A percentile compares a stretch with the other conserved stretches of the same genome.
These are phyloP conservation scores for Chrysoporthe austroafricana DNA, from an alignment of 2,329 filamentous ascomycete species.

Conservation along the genomic window DNA sequence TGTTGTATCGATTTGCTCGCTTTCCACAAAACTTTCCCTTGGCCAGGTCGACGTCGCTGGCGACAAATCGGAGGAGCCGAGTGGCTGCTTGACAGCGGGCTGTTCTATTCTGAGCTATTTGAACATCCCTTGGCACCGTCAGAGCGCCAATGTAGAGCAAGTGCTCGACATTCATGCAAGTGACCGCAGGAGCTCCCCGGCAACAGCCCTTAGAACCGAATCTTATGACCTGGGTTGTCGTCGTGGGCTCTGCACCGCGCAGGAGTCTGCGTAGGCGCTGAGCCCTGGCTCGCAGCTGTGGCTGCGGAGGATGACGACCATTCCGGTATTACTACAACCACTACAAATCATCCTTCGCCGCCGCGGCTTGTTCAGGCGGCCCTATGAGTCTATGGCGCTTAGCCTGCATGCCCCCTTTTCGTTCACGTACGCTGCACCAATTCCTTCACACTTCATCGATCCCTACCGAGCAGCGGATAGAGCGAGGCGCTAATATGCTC, in stretches of 20 bases:
- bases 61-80: background rate
- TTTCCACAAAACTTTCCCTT: slow-evolving; percentile 21
- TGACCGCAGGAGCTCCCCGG: background rate
- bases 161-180: background rate
- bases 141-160: slow-evolving; percentile 7
- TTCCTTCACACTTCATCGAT: slow-evolving; percentile 18
- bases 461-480: slow-evolving; percentile 1
- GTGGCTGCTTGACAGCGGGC: slow-evolving; percentile 9
- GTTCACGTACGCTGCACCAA: slow-evolving; percentile 17
- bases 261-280: slow-evolving; percentile 21
- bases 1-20: slow-evolving; percentile 36
- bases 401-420: background rate
- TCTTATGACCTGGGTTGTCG: background rate
- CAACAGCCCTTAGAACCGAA: background rate
- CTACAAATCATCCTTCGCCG: slow-evolving; percentile 18
- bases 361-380: slow-evolving; percentile 22
- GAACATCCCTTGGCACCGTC: background rate
- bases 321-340: slow-evolving; percentile 6
- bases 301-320: slow-evolving; percentile 13
- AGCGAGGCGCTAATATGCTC: slow-evolving; percentile 28
- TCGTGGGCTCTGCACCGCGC: slow-evolving; percentile 1
- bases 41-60: slow-evolving; percentile 4
- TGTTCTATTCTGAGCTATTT: slow-evolving; percentile 15
- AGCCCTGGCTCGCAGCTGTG: slow-evolving; percentile 16
- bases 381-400: slow-evolving; percentile 12